Conservation (phyloP, 1,284 basidiomycete genomes). For the Apiotrichum siamense region DNA sequence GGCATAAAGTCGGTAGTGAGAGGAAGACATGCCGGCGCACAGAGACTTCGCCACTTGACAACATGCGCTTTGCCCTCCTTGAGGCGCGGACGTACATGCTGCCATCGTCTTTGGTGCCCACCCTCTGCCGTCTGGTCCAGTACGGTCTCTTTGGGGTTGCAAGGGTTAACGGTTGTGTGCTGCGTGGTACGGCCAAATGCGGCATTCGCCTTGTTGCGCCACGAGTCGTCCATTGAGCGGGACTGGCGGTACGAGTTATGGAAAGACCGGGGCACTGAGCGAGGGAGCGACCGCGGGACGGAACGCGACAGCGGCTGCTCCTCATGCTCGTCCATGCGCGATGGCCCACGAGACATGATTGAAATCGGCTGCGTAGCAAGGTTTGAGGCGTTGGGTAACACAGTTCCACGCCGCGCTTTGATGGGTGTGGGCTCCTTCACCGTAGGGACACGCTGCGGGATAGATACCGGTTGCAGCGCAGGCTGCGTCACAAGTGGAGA, state of each 20-base stretch:
- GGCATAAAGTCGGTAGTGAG: constrained; percentile 90
- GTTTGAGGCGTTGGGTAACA: neutral
- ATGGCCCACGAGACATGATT: constrained; percentile 22
- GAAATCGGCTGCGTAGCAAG: constrained; percentile 33
- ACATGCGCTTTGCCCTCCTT: constrained; percentile 63
- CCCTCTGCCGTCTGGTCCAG: constrained; percentile 9
- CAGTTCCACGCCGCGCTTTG: constrained; percentile 1
- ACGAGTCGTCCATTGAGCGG: constrained; percentile 35
- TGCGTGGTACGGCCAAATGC: constrained; percentile 30
- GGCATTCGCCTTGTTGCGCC: constrained; percentile 29
- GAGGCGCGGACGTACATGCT: constrained; percentile 73
- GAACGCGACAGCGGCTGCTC: constrained; percentile 11
- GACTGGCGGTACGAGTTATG: constrained; percentile 14
- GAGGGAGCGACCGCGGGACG: constrained; percentile 10
- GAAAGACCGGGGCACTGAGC: constrained; percentile 10
- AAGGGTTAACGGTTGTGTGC: constrained; percentile 45
- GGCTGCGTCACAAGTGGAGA: neutral
- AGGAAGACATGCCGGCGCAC: constrained; percentile 78
- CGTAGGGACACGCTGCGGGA: neutral
- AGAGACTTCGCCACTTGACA: constrained; percentile 86
- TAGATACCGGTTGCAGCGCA: constrained; percentile 3
- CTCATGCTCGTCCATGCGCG: constrained; percentile 18
- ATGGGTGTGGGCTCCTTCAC: neutral
- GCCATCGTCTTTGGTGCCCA: constrained; percentile 73
- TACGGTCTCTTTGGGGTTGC: constrained; percentile 31